Base-by-base conservation (phyloP, 495 filamentous ascomycete genomes). In the Hypoxylon rickii region DNA sequence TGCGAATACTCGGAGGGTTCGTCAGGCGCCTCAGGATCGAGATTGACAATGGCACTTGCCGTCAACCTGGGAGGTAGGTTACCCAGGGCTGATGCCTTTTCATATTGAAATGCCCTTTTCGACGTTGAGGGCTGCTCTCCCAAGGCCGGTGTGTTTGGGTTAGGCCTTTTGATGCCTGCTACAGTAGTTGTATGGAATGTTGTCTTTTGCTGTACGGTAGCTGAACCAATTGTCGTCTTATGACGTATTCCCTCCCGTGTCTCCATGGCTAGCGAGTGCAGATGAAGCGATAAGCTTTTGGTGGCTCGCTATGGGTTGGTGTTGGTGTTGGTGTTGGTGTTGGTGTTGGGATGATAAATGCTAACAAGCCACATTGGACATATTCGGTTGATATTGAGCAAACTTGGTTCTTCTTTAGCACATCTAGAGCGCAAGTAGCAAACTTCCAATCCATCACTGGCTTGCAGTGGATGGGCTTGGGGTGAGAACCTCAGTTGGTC, bases 1-100 rank as follows among this genome's bases (percentile, higher is more conserved):
- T 79, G 81, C 3, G 76, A 73, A 51, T 81, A 81, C 44, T 83
- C 75, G 16, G 72, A 73, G 12, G 61, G 46, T 8, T 29, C 41
- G 2, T 44, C 1, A 22, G 16, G 38, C 15, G 24, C 20, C 26
- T 42, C 39, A 8, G 47, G 22, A 20, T 62, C 55, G 48, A 55
- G 12, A 10, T 43, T n/a, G 4, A 44, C 46, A 40, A 77, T 77
- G 7, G 32, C 47, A 51, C 75, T 77, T 15, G 74, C 72, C 33
- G 58, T 40, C 7, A 79, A 55, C 36, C 54, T 54, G n/a, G 67
- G 49, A 1, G 43, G 54, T 11, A 55, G 60, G 12, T 47, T 67
- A 0, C 56, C 43, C 18, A 63, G 5, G 51, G 44, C 36, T 6
- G 63, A 55, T 7, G 55, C 55, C 40, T 19, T 63, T 33, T 61